Base-by-base conservation (phyloP, 2,329 filamentous ascomycete genomes). In the Juglanconis juglandina region DNA sequence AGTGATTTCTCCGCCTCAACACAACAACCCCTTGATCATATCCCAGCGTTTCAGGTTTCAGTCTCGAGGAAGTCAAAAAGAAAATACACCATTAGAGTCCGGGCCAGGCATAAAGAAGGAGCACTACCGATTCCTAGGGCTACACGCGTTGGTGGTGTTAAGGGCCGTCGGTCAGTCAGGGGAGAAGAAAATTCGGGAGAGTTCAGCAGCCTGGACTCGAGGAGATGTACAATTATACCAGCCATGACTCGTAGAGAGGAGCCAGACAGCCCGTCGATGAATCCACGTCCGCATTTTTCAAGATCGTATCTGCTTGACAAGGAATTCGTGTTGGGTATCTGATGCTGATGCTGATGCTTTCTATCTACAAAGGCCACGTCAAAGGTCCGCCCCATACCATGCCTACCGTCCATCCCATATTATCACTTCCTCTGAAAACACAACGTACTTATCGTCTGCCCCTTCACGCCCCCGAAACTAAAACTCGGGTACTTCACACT, bases 401-500 rank as follows among this genome's bases (percentile, higher is more conserved):
- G 30, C 13, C 24, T 32, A 10, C 7, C 17, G 17, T 17, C 17
- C 17, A 2, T 1, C 44, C 44, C 13, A 35, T 44, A 5, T 44
- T 7, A 4, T 58, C 54, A 61, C 8, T 13, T 53, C 52, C 39
- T 88, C 64, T 79, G 81, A 72, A 97, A 96, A 71, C 91, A 94
- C 57, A 97, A 73, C 61, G 90, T 96, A 69, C 89, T 94, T 46
- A 98, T 92, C 2, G 90, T 92, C 78, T 95, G 91, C 2, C 94
- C 94, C 71, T 92, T 90, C 72, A 86, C 85, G 5, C 94, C 94
- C 0, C 92, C 94, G 77, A 97, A 99, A 59, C 86, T 89, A 74
- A 96, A 98, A 56, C 87, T 89, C 30, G 86, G 90, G 74, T 98
- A 98, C 69, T 88, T 84, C 58, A 96, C 87, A 66, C 84, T 82